Base-by-base conservation (phyloP, 257 asterid genomes). In the Penstemon eatonii region DNA sequence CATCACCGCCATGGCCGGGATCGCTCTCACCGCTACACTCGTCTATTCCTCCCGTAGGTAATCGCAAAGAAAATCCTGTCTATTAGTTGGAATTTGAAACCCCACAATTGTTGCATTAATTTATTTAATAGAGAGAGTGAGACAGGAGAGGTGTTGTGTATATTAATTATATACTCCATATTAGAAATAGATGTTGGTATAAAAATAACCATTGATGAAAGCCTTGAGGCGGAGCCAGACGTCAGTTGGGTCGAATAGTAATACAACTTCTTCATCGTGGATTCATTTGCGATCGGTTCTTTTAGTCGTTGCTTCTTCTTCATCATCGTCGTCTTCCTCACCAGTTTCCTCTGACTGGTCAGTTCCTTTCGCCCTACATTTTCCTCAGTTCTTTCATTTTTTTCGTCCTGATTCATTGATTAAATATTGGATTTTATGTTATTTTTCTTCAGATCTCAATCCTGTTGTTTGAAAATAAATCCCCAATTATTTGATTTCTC, bases 1-100 rank as follows among this genome's bases (percentile, higher is more conserved):
- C 71, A 85, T 81, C 61, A 84, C 93, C 78, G 93, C 96, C 85
- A 82, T 84, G 91, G 91, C 91, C 65, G 90, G 92, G 37, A 70
- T 83, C 67, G 88, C 94, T 68, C 76, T 86, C 78, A 91, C 90
- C 75, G 88, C 85, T 61, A 86, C 89, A 75, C 78, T 81, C 76
- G 81, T 80, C 75, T 81, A 89, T 81, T 89, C 88, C 63, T 88
- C 91, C 63, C 91, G 88, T 83, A 75, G 89, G 89, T 86, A 81
- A 15, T 54, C 49, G 3, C 45, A 70, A 65, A 1, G 5, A 15
- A 8, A 61, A 69, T 70, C 55, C 9, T 33, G 46, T 41, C 36
- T 37, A 64, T 36, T 58, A 50, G 47, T 73, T 50, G 62, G 4
- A 54, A 63, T 57, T 75, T 70, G 61, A 56, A 72, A 63, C 74